phyloP scores from a whole-genome alignment of 2,329 filamentous ascomycete genomes.

The Rhytidhysteron rufulum region DNA sequence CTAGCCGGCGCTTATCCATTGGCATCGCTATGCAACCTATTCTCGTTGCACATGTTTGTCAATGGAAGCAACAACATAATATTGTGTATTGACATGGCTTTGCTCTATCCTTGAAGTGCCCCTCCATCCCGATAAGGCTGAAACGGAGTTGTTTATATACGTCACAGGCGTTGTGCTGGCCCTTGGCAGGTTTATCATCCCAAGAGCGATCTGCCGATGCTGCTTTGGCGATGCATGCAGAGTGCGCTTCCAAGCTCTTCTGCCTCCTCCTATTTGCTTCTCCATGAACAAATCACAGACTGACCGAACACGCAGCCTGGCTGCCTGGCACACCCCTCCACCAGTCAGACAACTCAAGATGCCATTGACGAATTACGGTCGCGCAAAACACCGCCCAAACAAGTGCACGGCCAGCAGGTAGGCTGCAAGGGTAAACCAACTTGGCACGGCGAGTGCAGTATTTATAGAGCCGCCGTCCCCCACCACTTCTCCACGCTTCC shows the following conservation, averaged over 20 bases:
- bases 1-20: no score
- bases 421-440: constrained; percentile 23
- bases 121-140: no score
- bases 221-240: constrained; percentile 2
- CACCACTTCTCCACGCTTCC: constrained; percentile 32
- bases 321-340: constrained; percentile 14
- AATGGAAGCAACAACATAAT: neutral
- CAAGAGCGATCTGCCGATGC: no score
- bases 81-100: no score
- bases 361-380: constrained; percentile 25
- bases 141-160: no score
- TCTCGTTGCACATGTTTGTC: neutral
- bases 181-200: no score
- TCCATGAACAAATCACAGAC: constrained; percentile 14
- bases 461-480: constrained; percentile 31
- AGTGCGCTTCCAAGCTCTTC: no score
- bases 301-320: constrained; percentile 14
- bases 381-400: constrained; percentile 24
- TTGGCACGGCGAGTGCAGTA: constrained; percentile 19
- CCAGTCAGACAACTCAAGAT: constrained; percentile 12
- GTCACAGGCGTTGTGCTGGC: no score
- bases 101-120: no score
- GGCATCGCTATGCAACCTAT: no score
- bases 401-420: constrained; percentile 16
- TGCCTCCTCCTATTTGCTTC: constrained; percentile 12